A percentile compares a stretch with the other conserved stretches of the same genome.
Evolutionary conservation across 805 yeast species (phyloP).

Genomic region (Millerozyma acaciae): DNA sequence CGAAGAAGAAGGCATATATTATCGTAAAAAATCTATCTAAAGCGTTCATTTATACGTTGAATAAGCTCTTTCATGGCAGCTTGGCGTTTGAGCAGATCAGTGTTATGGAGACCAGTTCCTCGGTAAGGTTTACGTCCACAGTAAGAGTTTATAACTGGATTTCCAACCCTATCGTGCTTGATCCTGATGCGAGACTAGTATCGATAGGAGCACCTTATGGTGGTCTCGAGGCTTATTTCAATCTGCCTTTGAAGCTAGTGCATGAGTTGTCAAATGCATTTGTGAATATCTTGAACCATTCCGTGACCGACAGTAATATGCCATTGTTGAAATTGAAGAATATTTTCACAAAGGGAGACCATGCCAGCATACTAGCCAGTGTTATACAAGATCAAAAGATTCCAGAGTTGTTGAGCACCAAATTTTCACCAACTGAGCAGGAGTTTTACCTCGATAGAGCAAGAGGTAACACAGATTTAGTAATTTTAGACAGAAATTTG

Average conservation of each 20-base stretch:
- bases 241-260: slow-evolving; percentile 44
- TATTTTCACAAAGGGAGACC: slow-evolving; percentile 56
- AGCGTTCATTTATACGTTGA: slow-evolving; percentile 29
- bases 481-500: slow-evolving; percentile 73
- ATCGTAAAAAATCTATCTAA: slow-evolving; percentile 37
- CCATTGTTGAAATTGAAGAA: slow-evolving; percentile 46
- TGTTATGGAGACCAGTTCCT: background rate
- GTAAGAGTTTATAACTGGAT: slow-evolving; percentile 47
- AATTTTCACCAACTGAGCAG: slow-evolving; percentile 32
- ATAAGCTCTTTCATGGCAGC: slow-evolving; percentile 16
- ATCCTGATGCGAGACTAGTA: slow-evolving; percentile 33
- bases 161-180: slow-evolving; percentile 38
- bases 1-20: slow-evolving; percentile 13
- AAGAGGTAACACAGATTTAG: slow-evolving; percentile 59
- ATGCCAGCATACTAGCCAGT: slow-evolving; percentile 47
- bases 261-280: slow-evolving; percentile 48
- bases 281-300: slow-evolving; percentile 41
- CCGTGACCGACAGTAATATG: slow-evolving; percentile 13
- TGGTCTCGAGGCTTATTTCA: slow-evolving; percentile 41
- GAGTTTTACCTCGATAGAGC: slow-evolving; percentile 32
- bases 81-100: slow-evolving; percentile 10
- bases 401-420: slow-evolving; percentile 34
- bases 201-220: slow-evolving; percentile 36
- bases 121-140: slow-evolving; percentile 28
- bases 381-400: slow-evolving; percentile 30